Evolutionary conservation across 805 yeast species (phyloP).

Genomic region (Candida stauntonica): DNA sequence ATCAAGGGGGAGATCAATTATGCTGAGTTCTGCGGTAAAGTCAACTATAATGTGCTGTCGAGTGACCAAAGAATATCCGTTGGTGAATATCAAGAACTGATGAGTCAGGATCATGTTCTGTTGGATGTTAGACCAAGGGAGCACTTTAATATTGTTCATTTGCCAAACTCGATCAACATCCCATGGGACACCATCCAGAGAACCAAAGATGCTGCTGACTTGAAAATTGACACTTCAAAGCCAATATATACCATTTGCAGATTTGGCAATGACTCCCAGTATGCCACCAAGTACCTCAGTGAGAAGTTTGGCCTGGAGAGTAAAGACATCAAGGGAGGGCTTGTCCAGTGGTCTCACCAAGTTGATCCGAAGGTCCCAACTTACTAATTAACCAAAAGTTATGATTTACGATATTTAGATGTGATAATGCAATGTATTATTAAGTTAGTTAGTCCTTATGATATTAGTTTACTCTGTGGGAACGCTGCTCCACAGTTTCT

Average conservation of each 20-base stretch:
- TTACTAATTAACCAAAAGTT: conserved; percentile 38
- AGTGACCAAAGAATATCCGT: conserved; percentile 44
- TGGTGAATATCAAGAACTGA: conserved; percentile 29
- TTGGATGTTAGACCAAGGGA: conserved; percentile 80
- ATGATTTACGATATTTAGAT: not conserved
- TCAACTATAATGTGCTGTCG: conserved; percentile 41
- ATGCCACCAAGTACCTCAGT: conserved; percentile 57
- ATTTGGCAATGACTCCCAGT: conserved; percentile 86
- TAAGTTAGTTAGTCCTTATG: too few relatives aligned
- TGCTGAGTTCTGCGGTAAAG: conserved; percentile 68
- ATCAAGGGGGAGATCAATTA: conserved; percentile 55
- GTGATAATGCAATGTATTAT: too few relatives aligned
- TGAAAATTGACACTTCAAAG: conserved; percentile 29
- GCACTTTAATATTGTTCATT: conserved; percentile 64
- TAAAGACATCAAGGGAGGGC: conserved; percentile 75
- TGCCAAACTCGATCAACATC: conserved; percentile 57
- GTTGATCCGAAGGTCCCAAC: conserved; percentile 60
- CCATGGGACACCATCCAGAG: conserved; percentile 51
- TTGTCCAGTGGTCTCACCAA: conserved; percentile 57
- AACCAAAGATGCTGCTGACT: conserved; percentile 24
- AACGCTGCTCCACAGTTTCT: conserved; percentile 44
- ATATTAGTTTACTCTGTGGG: conserved; percentile 1
- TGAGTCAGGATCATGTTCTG: conserved; percentile 29
- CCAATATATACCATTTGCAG: conserved; percentile 69
- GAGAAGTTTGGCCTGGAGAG: conserved; percentile 47